These are phyloP conservation scores for Notholithocarpus densiflorus DNA, from an alignment of 306 rosid species.

Conservation along the genomic window DNA sequence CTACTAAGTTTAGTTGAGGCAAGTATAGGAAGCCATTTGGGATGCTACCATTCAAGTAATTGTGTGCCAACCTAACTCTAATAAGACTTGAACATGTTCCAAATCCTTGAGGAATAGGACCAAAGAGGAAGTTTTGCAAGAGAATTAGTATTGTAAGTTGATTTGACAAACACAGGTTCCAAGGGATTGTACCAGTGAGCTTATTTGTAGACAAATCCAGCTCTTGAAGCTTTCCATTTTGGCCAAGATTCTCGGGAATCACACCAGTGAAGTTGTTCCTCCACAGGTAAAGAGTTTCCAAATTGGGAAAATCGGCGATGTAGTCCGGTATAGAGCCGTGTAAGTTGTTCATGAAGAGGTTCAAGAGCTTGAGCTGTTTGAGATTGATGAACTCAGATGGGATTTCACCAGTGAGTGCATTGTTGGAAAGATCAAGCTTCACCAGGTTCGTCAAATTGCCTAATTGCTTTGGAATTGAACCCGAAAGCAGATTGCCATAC, in stretches of 20 bases:
- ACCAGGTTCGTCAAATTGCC: constrained; percentile 59
- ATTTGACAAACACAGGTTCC: constrained; percentile 55
- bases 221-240: constrained; percentile 55
- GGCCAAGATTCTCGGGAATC: constrained; percentile 72
- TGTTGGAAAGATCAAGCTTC: constrained; percentile 70
- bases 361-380: constrained; percentile 59
- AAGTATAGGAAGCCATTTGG: constrained; percentile 77
- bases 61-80: constrained; percentile 69
- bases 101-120: constrained; percentile 64
- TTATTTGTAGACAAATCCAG: constrained; percentile 88
- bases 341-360: constrained; percentile 73
- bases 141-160: constrained; percentile 66
- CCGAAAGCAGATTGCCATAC: constrained; percentile 63
- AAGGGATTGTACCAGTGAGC: constrained; percentile 80
- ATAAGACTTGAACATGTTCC: constrained; percentile 68
- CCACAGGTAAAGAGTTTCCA: constrained; percentile 68
- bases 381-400: constrained; percentile 68
- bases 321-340: constrained; percentile 84
- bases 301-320: constrained; percentile 55
- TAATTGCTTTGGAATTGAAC: constrained; percentile 68
- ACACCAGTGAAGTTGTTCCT: constrained; percentile 87
- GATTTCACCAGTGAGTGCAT: constrained; percentile 76
- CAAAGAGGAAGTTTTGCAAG: constrained; percentile 72
- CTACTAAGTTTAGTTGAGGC: constrained; percentile 62
- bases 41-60: constrained; percentile 78